Evolutionary conservation across 2,329 filamentous ascomycete species (phyloP), one percentile per base, ranked within the genome.

Genomic region (Beauveria sp.): DNA sequence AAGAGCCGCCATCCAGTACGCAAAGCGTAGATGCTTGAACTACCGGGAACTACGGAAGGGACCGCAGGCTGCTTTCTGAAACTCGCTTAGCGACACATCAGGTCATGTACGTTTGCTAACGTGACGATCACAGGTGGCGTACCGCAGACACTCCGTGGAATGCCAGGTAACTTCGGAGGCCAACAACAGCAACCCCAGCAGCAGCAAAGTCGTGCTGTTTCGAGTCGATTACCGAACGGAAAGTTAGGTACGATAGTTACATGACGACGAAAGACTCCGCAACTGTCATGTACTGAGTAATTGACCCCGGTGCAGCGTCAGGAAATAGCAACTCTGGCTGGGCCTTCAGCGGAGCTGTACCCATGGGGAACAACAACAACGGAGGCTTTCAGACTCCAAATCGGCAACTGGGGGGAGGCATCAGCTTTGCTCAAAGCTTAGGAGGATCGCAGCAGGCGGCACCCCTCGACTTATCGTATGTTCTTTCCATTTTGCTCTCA

Each of bases 351-450:
- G 81, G 80, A 62, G 82, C 79, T 66, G 78, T 86, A 68, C 83
- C 85, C 28, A 86, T 88, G 81, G 80, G 83, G 62, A 75, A 76
- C 67, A 79, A 78, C 68, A 77, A 77, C 49, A 54, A 47, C 14
- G 58, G 50, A 9, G 56, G 56, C 46, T 76, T 85, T 62, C 82
- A 79, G 68, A 84, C 78, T 65, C 76, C 79, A 55, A 72, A 77
- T 60, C 78, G 82, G 69, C 80, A 85, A 75, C 73, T 84, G 68
- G 79, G 80, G 64, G 78, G 83, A 67, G 85, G 81, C 71, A 76
- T 85, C 63, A 88, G 85, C 72, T 88, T 88, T 73, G 85, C 85
- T 54, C 85, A 88, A 71, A 87, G 84, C 70, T 75, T 88, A 68
- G 81, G 80, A 68, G 83, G 83, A 64, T 86, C 85, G 62, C 84